A percentile compares a stretch with the other conserved stretches of the same genome.
These are phyloP conservation scores for Podospora appendiculata DNA, from an alignment of 495 filamentous ascomycete genomes.

Conservation along the genomic window DNA sequence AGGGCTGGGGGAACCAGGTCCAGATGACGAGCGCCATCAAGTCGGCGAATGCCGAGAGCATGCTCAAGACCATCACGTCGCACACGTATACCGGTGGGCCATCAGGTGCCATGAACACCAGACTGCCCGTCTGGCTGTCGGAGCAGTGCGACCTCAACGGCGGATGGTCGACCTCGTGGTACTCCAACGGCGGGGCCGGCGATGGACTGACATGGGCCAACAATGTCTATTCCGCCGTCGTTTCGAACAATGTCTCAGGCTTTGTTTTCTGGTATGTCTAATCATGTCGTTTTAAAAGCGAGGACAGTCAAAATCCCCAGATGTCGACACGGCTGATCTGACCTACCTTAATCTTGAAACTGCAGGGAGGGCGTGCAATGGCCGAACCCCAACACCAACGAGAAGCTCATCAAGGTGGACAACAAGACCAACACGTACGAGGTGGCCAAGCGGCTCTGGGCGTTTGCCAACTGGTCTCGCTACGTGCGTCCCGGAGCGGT, in stretches of 20 bases:
- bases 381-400: slow-evolving; percentile 39
- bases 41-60: slow-evolving; percentile 18
- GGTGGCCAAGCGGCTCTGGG: slow-evolving; percentile 43
- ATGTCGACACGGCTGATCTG: too few relatives aligned
- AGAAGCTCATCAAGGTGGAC: slow-evolving; percentile 38
- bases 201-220: slow-evolving; percentile 50
- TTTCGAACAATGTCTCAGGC: slow-evolving; percentile 34
- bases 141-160: slow-evolving; percentile 42
- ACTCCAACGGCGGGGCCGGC: slow-evolving; percentile 33
- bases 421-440: slow-evolving; percentile 28
- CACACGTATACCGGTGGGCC: slow-evolving; percentile 33
- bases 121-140: slow-evolving; percentile 28
- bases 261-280: slow-evolving; percentile 40
- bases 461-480: slow-evolving; percentile 41
- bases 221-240: slow-evolving; percentile 40
- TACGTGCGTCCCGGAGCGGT: slow-evolving; percentile 45
- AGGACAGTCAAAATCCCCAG: too few relatives aligned
- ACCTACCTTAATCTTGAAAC: not conserved
- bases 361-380: slow-evolving; percentile 39
- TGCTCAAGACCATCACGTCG: slow-evolving; percentile 27
- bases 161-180: slow-evolving; percentile 40
- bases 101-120: slow-evolving; percentile 21
- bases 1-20: slow-evolving; percentile 33
- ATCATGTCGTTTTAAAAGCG: not conserved
- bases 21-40: slow-evolving; percentile 30